A percentile compares a stretch with the other conserved stretches of the same genome.
Evolutionary conservation across 495 filamentous ascomycete species (phyloP).

Genomic region (Podospora pseudopauciseta): DNA sequence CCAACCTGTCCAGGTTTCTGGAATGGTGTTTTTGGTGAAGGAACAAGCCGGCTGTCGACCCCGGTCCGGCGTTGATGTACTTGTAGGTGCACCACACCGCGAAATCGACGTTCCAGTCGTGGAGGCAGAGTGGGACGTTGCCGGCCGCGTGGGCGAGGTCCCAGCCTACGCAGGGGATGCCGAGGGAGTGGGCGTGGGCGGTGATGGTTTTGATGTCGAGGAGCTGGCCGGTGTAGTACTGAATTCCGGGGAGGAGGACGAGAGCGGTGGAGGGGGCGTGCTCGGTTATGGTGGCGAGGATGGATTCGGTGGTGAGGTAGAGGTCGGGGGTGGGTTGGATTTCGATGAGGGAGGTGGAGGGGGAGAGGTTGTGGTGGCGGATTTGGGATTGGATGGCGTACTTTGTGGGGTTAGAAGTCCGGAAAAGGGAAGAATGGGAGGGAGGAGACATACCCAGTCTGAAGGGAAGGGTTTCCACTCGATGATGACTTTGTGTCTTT

Average conservation of each 20-base stretch:
- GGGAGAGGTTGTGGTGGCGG: constrained; percentile 61
- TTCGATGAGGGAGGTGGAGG: constrained; percentile 64
- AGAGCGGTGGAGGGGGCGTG: constrained; percentile 73
- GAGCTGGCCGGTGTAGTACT: constrained; percentile 89
- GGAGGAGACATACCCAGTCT: constrained; percentile 59
- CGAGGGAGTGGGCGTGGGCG: constrained; percentile 64
- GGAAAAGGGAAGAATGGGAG: not conserved
- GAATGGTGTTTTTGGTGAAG: constrained; percentile 67
- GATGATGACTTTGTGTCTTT: constrained; percentile 78
- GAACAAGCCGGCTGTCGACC: constrained; percentile 77
- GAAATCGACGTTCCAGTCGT: constrained; percentile 94
- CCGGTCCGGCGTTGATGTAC: constrained; percentile 87
- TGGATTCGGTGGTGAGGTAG: constrained; percentile 62
- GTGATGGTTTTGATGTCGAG: constrained; percentile 85
- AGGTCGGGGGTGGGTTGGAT: constrained; percentile 53
- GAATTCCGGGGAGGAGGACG: constrained; percentile 80
- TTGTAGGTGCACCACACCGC: constrained; percentile 96
- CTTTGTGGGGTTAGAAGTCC: constrained; percentile 36
- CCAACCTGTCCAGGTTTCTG: constrained; percentile 44
- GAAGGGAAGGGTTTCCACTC: constrained; percentile 90
- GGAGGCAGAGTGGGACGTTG: constrained; percentile 75
- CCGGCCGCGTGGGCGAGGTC: constrained; percentile 91
- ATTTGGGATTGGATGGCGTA: constrained; percentile 89
- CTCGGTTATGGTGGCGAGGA: constrained; percentile 72
- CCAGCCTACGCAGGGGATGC: constrained; percentile 74